Evolutionary conservation across 2,329 filamentous ascomycete species (phyloP).

Genomic region (Leptographium wingfieldii): DNA sequence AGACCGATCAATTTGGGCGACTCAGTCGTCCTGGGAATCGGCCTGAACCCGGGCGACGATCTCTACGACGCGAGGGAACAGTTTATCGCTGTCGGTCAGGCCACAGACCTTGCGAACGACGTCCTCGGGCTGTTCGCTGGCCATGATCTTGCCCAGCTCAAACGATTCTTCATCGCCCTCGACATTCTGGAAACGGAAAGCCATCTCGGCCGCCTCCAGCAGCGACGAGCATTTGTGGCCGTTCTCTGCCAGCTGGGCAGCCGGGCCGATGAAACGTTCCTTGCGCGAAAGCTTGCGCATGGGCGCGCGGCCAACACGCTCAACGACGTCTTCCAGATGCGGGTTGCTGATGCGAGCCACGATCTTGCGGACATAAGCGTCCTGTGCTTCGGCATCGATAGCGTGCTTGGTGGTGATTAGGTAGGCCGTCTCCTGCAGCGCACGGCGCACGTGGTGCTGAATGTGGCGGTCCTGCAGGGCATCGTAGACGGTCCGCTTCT

Average conservation of each 20-base stretch:
- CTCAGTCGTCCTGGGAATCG: slow-evolving; percentile 24
- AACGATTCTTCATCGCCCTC: slow-evolving; percentile 81
- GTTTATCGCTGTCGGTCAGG: slow-evolving; percentile 60
- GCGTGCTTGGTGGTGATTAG: slow-evolving; percentile 75
- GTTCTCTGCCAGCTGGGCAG: slow-evolving; percentile 74
- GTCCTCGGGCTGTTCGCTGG: slow-evolving; percentile 56
- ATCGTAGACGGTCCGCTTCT: slow-evolving; percentile 82
- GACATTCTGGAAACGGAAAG: slow-evolving; percentile 90
- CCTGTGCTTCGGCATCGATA: slow-evolving; percentile 63
- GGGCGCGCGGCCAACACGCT: slow-evolving; percentile 89
- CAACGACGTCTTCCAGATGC: slow-evolving; percentile 79
- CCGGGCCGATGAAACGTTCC: slow-evolving; percentile 91
- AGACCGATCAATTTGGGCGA: not conserved
- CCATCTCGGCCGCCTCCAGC: slow-evolving; percentile 76
- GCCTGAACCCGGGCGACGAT: slow-evolving; percentile 75
- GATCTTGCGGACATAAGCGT: slow-evolving; percentile 83
- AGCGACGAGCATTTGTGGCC: slow-evolving; percentile 62
- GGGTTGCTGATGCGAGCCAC: slow-evolving; percentile 88
- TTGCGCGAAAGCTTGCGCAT: slow-evolving; percentile 88
- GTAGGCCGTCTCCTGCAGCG: slow-evolving; percentile 72
- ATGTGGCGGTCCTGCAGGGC: slow-evolving; percentile 73
- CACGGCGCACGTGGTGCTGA: slow-evolving; percentile 63
- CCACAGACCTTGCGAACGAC: slow-evolving; percentile 75
- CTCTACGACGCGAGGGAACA: slow-evolving; percentile 63
- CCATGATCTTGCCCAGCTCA: slow-evolving; percentile 77